Evolutionary conservation across 2,329 filamentous ascomycete species (phyloP).

Genomic region (Venturia aucupariae): DNA sequence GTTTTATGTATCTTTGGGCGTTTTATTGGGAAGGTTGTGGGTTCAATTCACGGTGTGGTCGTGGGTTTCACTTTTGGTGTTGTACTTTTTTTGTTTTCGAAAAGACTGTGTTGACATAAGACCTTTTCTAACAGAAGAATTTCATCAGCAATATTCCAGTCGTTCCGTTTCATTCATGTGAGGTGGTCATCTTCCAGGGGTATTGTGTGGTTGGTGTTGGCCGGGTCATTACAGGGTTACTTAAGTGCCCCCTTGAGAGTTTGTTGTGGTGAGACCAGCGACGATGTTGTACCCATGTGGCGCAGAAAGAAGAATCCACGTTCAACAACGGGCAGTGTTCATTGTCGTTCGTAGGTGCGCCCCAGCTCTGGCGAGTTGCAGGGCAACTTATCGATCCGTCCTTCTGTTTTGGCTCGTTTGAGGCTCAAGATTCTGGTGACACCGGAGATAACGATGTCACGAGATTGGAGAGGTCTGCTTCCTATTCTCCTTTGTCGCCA

Average conservation of each 20-base stretch:
- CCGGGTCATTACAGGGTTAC: not conserved
- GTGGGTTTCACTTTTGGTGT: not conserved
- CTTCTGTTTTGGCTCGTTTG: not conserved
- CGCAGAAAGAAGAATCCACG: too few relatives aligned
- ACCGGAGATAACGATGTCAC: not conserved
- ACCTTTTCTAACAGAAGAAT: too few relatives aligned
- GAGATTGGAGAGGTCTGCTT: not conserved
- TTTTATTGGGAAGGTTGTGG: not conserved
- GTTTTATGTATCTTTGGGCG: not conserved
- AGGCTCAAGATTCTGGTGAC: not conserved
- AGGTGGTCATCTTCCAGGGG: not conserved
- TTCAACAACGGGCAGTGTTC: too few relatives aligned
- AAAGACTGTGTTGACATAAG: too few relatives aligned
- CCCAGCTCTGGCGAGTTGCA: too few relatives aligned
- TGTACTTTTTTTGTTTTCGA: too few relatives aligned
- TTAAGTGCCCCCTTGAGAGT: too few relatives aligned
- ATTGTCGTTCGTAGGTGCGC: too few relatives aligned
- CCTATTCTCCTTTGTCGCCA: not conserved
- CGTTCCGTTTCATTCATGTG: too few relatives aligned
- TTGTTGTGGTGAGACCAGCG: not conserved
- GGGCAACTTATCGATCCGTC: not conserved
- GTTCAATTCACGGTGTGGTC: not conserved
- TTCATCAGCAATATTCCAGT: too few relatives aligned
- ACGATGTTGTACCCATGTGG: not conserved
- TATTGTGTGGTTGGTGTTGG: not conserved